Evolutionary conservation across 2,329 filamentous ascomycete genomes (phyloP).

Genomic region (Calonectria multiphialidica): DNA sequence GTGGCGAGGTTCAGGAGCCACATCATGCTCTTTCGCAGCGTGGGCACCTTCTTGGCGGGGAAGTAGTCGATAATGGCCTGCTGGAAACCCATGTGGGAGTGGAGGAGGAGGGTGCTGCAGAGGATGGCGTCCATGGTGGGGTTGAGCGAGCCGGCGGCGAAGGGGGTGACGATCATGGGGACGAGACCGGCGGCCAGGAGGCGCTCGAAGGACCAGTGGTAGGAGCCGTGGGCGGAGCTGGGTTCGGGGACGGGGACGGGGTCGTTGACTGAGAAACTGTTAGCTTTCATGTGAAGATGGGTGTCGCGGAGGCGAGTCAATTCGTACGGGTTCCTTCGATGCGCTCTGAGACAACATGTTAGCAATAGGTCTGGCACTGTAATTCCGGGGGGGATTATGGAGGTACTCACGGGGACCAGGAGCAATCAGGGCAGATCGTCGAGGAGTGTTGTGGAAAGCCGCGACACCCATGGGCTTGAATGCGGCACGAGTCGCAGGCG

Average conservation of each 20-base stretch:
- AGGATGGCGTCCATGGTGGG: constrained; percentile 88
- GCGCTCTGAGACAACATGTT: constrained; percentile 68
- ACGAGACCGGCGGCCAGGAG: constrained; percentile 84
- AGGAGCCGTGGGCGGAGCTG: constrained; percentile 87
- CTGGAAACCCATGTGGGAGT: constrained; percentile 97
- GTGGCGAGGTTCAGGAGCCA: constrained; percentile 87
- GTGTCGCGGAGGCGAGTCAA: constrained; percentile 18
- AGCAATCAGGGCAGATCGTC: constrained; percentile 83
- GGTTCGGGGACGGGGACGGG: constrained; percentile 79
- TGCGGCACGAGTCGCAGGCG: constrained; percentile 52
- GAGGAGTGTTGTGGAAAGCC: constrained; percentile 88
- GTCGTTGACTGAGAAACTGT: constrained; percentile 78
- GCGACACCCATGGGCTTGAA: constrained; percentile 68
- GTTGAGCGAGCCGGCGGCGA: constrained; percentile 92
- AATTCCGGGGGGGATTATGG: not conserved
- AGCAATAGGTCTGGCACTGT: constrained; percentile 48
- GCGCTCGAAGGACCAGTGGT: constrained; percentile 99
- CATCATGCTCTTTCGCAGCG: constrained; percentile 72
- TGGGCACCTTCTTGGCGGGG: constrained; percentile 77
- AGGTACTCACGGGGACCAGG: constrained; percentile 82
- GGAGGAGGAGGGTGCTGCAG: constrained; percentile 85
- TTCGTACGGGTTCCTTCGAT: constrained; percentile 80
- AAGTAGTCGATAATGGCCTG: constrained; percentile 93
- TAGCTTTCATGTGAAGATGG: constrained; percentile 36
- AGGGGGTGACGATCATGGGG: constrained; percentile 89